These are phyloP conservation scores for Globisporangium cederbergense DNA, from an alignment of 352 stramenopile species.

Conservation along the genomic window DNA sequence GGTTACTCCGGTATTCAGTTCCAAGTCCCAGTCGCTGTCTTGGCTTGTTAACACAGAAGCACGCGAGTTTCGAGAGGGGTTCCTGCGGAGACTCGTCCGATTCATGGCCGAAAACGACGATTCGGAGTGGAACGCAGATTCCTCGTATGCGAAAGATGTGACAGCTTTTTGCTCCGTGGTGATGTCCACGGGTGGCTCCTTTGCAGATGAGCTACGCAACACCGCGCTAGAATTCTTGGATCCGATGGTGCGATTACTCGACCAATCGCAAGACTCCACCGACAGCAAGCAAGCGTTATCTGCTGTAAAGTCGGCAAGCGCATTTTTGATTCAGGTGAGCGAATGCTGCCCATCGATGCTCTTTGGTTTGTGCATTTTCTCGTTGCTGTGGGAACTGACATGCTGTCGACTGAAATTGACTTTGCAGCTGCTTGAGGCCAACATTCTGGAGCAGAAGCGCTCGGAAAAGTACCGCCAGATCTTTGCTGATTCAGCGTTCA, in stretches of 20 bases:
- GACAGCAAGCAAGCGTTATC: constrained; percentile 2
- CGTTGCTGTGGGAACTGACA: background rate
- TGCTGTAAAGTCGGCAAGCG: constrained; percentile 6
- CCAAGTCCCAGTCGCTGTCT: background rate
- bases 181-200: constrained; percentile 14
- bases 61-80: background rate
- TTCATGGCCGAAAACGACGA: constrained; percentile 5
- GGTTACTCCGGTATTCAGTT: background rate
- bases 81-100: constrained; percentile 4
- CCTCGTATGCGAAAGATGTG: constrained; percentile 19
- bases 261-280: background rate
- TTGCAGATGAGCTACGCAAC: constrained; percentile 22
- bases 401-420: background rate
- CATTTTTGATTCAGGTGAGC: constrained; percentile 16
- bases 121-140: constrained; percentile 17
- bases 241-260: constrained; percentile 16
- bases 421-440: constrained; percentile 13
- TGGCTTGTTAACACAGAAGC: constrained; percentile 13
- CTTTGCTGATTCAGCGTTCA: constrained; percentile 12
- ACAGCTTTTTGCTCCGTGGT: constrained; percentile 28
- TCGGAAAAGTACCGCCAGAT: constrained; percentile 7
- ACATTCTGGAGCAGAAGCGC: background rate
- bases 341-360: background rate
- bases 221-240: constrained; percentile 20
- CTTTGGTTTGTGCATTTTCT: background rate